Evolutionary conservation across 176 grass and related monocot genomes (phyloP), one percentile per base, ranked within the genome.

Genomic region (Elaeis guineensis): DNA sequence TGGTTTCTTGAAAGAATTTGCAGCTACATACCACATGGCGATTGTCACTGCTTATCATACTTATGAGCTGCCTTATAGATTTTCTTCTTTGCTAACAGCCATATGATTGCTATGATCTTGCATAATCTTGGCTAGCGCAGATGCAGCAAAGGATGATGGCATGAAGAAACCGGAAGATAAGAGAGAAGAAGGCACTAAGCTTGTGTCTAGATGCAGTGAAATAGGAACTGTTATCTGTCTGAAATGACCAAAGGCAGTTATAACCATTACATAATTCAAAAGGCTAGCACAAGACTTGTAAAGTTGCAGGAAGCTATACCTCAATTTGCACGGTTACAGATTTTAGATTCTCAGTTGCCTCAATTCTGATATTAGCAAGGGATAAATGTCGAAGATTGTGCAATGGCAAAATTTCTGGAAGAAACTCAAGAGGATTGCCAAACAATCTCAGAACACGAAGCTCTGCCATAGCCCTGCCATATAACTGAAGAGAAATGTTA

Each of bases 121-220:
- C 92, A 89, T 87, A 81, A 97, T 82, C 88, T 85, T 90, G 1
- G 92, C 80, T 66, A 97, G 72, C 55, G 92, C 83, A 79, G 92
- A 97, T 63, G 92, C 51, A 97, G 75, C 57, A 97, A 82, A 72
- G 92, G 92, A 77, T 97, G 92, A 60, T 97, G 92, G 59, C 87
- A 97, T 57, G 92, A 97, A 69, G 92, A 97, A 91, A 97, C 58
- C 92, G 92, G 66, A 97, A 97, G 79, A 97, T 81, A 69, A 97
- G 86, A 11, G 92, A 91, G 61, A 97, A 97, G 61, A 97, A 97
- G 58, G 87, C 80, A 78, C 92, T 89, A 75, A 97, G 81, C 72
- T 97, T 97, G 78, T 90, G 84, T 65, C 83, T 91, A 65, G 92
- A 60, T 30, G 83, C 81, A 53, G 83, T 53, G 70, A 97, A 97